Evolutionary conservation across 1,284 basidiomycete species (phyloP), one percentile per base, ranked within the genome.

Genomic region (Cystobasidiaceae sp.): DNA sequence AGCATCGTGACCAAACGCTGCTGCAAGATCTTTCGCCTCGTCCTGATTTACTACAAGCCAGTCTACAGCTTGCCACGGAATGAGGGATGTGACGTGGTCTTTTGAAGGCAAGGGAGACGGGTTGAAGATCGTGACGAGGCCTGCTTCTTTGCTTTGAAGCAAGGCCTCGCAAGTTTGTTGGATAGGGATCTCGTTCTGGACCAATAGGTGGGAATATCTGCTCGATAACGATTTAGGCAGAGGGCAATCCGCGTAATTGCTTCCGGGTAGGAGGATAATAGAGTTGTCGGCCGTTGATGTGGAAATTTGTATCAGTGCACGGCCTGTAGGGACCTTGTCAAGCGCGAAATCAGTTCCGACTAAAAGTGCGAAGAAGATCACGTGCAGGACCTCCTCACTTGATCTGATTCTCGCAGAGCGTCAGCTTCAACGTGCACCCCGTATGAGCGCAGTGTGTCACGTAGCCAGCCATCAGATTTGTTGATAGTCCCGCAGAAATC

Each of bases 171-270:
- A 62, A 4, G 82, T 83, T 4, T 77, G 76, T 0, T 69, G 52
- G 15, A 82, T 75, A 0, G 81, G 81, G 56, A 84, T 82, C 73
- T 84, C 82, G 71, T 84, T 83, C 67, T 83, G 82, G 1, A 83
- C 73, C n/a, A 82, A 74, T 4, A 83, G 73, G 69, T 82, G 80
- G 17, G 80, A 77, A 69, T 74, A 73, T 23, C 61, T 63, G 8
- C 57, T 52, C 43, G 70, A 27, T 32, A 61, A 51, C n/a, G 49
- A n/a, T 28, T 32, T 1, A 27, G 54, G 49, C 3, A 58, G 50
- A 11, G 54, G 21, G n/a, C 48, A 57, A 8, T 37, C 30, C 5
- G 55, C 41, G 41, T 48, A 55, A 28, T 67, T 69, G 49, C 46
- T 49, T 17, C 71, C 72, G 2, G 64, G 65, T 11, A 71, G 28